These are phyloP conservation scores for Botrytis porri DNA, from an alignment of 2,329 filamentous ascomycete genomes.

Conservation along the genomic window DNA sequence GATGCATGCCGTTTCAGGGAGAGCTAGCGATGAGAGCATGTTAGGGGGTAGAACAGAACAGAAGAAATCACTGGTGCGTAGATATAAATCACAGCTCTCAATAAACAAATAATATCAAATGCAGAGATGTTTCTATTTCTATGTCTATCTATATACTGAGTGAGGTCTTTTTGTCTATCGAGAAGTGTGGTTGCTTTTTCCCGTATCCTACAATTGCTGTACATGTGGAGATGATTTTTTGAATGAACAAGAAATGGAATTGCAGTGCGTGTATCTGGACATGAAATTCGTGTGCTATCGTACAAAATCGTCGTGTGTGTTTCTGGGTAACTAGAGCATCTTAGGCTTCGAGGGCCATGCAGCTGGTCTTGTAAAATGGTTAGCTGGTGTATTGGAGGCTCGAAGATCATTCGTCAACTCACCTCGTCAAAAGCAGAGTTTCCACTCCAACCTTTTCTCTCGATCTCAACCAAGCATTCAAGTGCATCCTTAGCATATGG, in stretches of 20 bases:
- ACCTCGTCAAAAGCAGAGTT: conserved; percentile 40
- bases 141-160: conserved; percentile 6
- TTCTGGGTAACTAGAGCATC: neutral
- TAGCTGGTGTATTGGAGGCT: neutral
- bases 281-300: conserved; percentile 11
- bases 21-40: neutral
- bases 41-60: neutral
- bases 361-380: conserved; percentile 31
- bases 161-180: conserved; percentile 6
- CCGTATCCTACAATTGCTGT: conserved; percentile 15
- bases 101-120: neutral
- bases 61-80: neutral
- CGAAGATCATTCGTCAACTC: conserved; percentile 16
- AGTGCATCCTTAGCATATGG: conserved; percentile 39
- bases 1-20: neutral
- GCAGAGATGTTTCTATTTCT: conserved; percentile 11
- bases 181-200: conserved; percentile 1
- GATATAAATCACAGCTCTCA: neutral
- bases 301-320: neutral
- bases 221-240: conserved; percentile 8
- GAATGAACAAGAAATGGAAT: neutral
- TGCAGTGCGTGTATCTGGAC: conserved; percentile 1
- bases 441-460: conserved; percentile 37
- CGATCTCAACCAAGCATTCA: conserved; percentile 43
- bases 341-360: conserved; percentile 32